Base-by-base conservation (phyloP, 306 rosid species). In the Lotus japonicus region DNA sequence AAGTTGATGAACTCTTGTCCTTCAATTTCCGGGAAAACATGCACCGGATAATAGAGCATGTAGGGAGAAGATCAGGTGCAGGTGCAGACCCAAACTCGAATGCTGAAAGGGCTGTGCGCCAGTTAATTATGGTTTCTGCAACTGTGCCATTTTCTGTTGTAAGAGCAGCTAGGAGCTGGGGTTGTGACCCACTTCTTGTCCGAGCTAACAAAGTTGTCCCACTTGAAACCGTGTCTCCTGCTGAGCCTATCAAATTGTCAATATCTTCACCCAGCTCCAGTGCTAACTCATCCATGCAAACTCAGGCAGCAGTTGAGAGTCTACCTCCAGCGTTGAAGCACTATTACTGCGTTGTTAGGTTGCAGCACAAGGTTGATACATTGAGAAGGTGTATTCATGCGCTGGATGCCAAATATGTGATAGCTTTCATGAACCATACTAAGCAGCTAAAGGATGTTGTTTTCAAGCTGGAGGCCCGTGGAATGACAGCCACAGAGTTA, bases 81-180 rank as follows among this genome's bases (percentile, higher is more conserved):
- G 82, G 87, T 68, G 80, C 78, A 1, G 84, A 79, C 23, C 60
- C 74, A n/a, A 82, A 77, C n/a, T 12, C 85, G 17, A 48, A 23
- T 78, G 70, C 78, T 59, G 50, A 48, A 77, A 75, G 77, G 66
- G 58, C 81, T 7, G 87, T 86, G 75, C 96, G 97, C 6, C 96
- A 76, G 63, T 82, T 86, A 9, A 71, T 92, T 48, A 79, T 92
- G 88, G 98, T 92, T 17, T 92, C 98, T 23, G 98, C 97, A 35
- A 92, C 97, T 1, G 87, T 92, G 28, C 98, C 98, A 4, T 88
- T 86, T 79, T 88, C 98, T 23, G 98, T 92, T 38, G 80, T 90
- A 45, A 85, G 97, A 64, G 98, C 97, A 16, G 98, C 94, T 64
- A 81, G 82, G 77, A 88, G 94, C 82, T 92, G 98, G 98, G 97